phyloP scores from a whole-genome alignment of 163 green algal genomes.

The Chlorella variabilis region DNA sequence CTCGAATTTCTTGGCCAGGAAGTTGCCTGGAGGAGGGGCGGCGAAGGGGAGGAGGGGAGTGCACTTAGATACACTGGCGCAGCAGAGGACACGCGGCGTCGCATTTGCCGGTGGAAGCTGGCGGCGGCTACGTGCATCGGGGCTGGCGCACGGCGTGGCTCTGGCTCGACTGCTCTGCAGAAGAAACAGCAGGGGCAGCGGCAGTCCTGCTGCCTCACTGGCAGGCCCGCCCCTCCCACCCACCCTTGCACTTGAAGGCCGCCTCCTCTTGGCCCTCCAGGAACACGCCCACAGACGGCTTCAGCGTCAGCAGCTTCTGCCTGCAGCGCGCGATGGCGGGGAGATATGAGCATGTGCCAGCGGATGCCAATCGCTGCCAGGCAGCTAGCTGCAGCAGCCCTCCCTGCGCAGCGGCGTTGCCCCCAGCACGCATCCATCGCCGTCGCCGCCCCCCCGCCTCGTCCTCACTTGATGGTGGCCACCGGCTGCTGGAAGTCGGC shows the following conservation, averaged over 20 bases:
- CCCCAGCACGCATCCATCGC: not conserved
- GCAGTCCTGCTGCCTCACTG: too few relatives aligned
- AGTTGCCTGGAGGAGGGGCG: slow-evolving; percentile 11
- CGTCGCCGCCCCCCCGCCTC: too few relatives aligned
- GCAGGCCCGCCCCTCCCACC: not conserved
- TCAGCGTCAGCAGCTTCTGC: slow-evolving; percentile 10
- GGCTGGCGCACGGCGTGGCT: too few relatives aligned
- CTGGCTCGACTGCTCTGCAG: too few relatives aligned
- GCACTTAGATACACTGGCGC: too few relatives aligned
- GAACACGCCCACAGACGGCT: not conserved
- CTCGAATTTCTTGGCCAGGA: slow-evolving; percentile 24
- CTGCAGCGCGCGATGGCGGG: not conserved
- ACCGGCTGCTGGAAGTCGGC: not conserved
- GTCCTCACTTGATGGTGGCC: slow-evolving; percentile 15
- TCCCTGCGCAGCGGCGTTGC: too few relatives aligned
- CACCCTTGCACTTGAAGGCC: slow-evolving; percentile 12
- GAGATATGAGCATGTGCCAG: not conserved
- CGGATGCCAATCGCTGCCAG: not conserved
- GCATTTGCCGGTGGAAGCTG: too few relatives aligned
- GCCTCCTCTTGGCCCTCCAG: not conserved
- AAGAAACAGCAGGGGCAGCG: too few relatives aligned
- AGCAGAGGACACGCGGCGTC: too few relatives aligned
- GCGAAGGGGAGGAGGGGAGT: not conserved
- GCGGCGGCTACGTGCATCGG: too few relatives aligned
- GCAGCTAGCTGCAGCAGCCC: not conserved